These are phyloP conservation scores for Trichophyton mentagrophytes DNA, from an alignment of 2,329 filamentous ascomycete species.

Conservation along the genomic window DNA sequence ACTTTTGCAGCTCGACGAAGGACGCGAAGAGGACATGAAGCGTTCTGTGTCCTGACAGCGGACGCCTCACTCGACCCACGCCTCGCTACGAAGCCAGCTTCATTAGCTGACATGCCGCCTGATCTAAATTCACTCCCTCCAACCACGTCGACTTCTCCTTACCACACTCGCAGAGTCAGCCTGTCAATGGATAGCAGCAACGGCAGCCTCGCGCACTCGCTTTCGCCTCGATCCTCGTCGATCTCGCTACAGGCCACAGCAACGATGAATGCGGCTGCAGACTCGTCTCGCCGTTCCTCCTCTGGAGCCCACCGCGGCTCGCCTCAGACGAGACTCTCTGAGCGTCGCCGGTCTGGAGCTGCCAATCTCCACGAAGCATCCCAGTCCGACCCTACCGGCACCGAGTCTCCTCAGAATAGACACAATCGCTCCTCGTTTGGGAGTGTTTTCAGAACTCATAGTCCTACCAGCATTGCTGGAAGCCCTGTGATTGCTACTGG, in stretches of 20 bases:
- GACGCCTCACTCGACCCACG: not conserved
- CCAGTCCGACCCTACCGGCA: conserved; percentile 23
- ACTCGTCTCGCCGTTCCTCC: conserved; percentile 42
- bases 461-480: conserved; percentile 32
- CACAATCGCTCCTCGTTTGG: conserved; percentile 26
- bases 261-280: conserved; percentile 57
- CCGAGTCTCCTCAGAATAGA: conserved; percentile 25
- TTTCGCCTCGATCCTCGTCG: conserved; percentile 52
- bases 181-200: conserved; percentile 21
- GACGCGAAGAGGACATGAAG: not conserved
- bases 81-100: not conserved
- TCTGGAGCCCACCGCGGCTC: conserved; percentile 25
- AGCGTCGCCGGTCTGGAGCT: conserved; percentile 32
- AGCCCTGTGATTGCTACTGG: conserved; percentile 32
- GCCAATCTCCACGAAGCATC: conserved; percentile 30
- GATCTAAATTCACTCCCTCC: conserved; percentile 60
- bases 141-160: conserved; percentile 29
- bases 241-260: conserved; percentile 64
- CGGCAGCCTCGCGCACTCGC: conserved; percentile 38
- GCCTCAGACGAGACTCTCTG: conserved; percentile 20
- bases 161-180: not conserved
- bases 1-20: too few species aligned
- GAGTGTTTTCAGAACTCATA: conserved; percentile 30
- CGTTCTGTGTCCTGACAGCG: not conserved
- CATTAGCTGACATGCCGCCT: conserved; percentile 46